Percentiles rank a stretch among this genome's conserved stretches.
Evolutionary conservation across 306 rosid species (phyloP).

Genomic region (Cicer arietinum): DNA sequence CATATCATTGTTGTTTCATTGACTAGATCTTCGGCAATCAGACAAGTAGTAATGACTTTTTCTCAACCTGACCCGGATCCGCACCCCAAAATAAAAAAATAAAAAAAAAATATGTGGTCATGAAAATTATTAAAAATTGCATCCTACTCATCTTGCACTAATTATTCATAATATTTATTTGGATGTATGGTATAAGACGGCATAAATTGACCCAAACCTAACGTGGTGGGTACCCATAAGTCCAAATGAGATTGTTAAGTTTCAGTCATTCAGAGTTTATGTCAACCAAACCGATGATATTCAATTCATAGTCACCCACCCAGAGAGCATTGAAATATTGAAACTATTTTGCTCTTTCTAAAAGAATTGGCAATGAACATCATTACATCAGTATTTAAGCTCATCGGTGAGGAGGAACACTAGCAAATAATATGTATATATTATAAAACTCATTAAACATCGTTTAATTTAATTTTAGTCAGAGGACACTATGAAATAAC

Average conservation of each 20-base stretch:
- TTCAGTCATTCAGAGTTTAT: constrained; percentile 16
- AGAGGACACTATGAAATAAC: constrained; percentile 29
- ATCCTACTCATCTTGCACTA: constrained; percentile 15
- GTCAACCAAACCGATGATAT: neutral
- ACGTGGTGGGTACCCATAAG: neutral
- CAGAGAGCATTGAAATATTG: neutral
- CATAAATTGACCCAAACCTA: constrained; percentile 29
- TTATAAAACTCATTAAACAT: constrained; percentile 33
- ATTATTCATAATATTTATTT: constrained; percentile 20
- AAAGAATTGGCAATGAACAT: constrained; percentile 16
- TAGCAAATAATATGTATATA: constrained; percentile 3
- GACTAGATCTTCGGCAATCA: neutral
- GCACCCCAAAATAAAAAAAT: neutral
- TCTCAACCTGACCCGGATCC: neutral
- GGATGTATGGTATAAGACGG: constrained; percentile 1
- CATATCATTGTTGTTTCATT: neutral
- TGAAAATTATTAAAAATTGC: neutral
- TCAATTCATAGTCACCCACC: neutral
- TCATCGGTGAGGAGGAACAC: neutral
- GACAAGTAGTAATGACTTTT: neutral
- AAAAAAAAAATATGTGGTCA: neutral
- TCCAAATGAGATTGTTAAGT: constrained; percentile 14
- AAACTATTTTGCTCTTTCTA: neutral
- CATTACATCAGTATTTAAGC: constrained; percentile 1
- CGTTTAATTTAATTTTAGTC: constrained; percentile 28